A percentile compares a stretch with the other conserved stretches of the same genome.
phyloP scores from a whole-genome alignment of 2,329 filamentous ascomycete genomes.

The Nigrospora osmanthi region DNA sequence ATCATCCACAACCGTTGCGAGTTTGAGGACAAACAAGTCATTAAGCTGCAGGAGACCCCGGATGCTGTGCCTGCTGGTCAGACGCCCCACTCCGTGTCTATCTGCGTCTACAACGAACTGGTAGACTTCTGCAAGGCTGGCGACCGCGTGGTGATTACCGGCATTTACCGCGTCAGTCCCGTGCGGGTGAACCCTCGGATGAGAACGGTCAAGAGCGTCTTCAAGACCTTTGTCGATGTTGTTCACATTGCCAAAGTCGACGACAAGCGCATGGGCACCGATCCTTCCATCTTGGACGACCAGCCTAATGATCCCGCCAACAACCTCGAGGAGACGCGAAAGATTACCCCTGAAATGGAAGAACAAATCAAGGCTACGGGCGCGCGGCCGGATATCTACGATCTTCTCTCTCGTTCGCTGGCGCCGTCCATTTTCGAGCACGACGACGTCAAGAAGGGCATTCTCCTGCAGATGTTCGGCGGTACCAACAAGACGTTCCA shows the following conservation, averaged over 20 bases:
- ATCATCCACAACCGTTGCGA: constrained; percentile 93
- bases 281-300: constrained; percentile 79
- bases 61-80: constrained; percentile 92
- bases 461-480: constrained; percentile 90
- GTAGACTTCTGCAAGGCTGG: constrained; percentile 98
- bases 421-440: constrained; percentile 95
- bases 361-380: constrained; percentile 79
- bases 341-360: constrained; percentile 79
- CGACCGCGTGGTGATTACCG: constrained; percentile 91
- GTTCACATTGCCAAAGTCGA: constrained; percentile 95
- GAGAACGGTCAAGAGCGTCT: constrained; percentile 85
- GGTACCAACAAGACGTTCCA: constrained; percentile 97
- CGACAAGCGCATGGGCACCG: constrained; percentile 86
- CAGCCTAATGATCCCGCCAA: constrained; percentile 66
- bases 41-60: constrained; percentile 96
- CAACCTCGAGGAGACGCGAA: constrained; percentile 74
- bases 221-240: constrained; percentile 97
- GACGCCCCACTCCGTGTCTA: constrained; percentile 92
- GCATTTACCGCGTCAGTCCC: constrained; percentile 91
- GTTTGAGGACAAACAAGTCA: constrained; percentile 96
- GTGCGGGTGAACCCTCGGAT: constrained; percentile 92
- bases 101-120: constrained; percentile 93
- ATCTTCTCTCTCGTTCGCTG: constrained; percentile 80
- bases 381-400: constrained; percentile 79
- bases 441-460: constrained; percentile 98